Evolutionary conservation across 1,139 yeast genomes (phyloP), one percentile per base, ranked within the genome.

Genomic region (Lodderomyces pseudojiufengensis): DNA sequence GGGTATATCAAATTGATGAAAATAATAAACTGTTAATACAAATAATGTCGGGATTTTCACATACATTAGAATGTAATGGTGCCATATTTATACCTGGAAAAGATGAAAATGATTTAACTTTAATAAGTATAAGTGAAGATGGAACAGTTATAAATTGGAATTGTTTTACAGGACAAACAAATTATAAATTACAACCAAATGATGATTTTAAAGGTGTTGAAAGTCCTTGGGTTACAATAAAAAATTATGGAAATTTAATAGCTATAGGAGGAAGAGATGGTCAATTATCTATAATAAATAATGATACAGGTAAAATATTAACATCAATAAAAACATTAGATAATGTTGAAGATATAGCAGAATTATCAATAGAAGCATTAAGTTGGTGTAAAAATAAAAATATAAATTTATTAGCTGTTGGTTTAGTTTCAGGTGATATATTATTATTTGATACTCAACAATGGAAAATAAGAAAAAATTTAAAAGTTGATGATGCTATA

Each of bases 261-360:
- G 87, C 87, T 9, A 70, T 80, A 22, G 97, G 97, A 16, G 83
- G 94, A 4, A 76, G 92, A 52, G 95, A 88, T 52, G 97, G 98
- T 27, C 77, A 81, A 38, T 63, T 90, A 46, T 82, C 83, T 9
- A 76, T 92, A 20, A 62, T 92, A 40, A 88, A 87, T 54, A 68
- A 78, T 36, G 84, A 78, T 38, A 73, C 73, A 28, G 97, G 97
- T 13, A 65, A 79, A 40, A 64, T 86, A 4, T 73, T 90, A 33
- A 82, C 78, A 42, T 57, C 73, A n/a, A 73, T 80, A 41, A 74
- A 74, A 45, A 82, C 86, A 1, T 65, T 82, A 37, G 85, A 81
- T 44, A 60, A 71, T 35, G 73, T 70, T 31, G 84, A 78, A 31
- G 85, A 75, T 46, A 73, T 78, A 37, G 78, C 80, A 26, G 95